Base-by-base conservation (phyloP, 2,329 filamentous ascomycete species). In the Alternaria triticimaculans region DNA sequence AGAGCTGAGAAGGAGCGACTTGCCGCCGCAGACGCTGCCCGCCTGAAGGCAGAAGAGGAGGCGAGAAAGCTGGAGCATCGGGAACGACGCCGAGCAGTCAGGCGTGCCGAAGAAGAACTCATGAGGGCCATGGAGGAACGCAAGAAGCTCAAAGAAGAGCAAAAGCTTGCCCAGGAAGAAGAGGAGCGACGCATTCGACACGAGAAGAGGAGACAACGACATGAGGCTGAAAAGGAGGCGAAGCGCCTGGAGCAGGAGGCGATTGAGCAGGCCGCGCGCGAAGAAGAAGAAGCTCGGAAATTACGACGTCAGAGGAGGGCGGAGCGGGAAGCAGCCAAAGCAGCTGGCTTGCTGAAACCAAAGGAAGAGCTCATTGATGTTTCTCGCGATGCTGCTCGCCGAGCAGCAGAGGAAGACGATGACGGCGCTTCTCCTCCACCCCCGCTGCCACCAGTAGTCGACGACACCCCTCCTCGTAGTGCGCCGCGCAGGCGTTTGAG, bases 151-250 rank as follows among this genome's bases (percentile, higher is more conserved):
- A 61, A 67, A 33, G 75, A 75, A 57, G 71, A 72, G 25, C 63
- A 70, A n/a, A 69, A 59, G 20, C 18, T 62, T 5, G 68, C 66
- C 3, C 69, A 61, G 54, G 73, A 76, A 44, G 76, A 73, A 21
- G 75, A 79, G 63, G 75, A 70, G 25, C 61, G 70, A 54, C 76
- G 70, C 12, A 60, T 74, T 6, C 65, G 76, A 49, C 75, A 74
- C 21, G 75, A 76, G 44, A 69, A 68, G 60, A 64, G 72, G 45
- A 65, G 74, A 15, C 65, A 65, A 25, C 62, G 60, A 12, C 67
- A 76, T 23, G 77, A 78, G 55, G 76, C 72, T 8, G 72, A 74
- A 55, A 73, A 69, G 37, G 72, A 74, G 28, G 63, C 67, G 10
- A 64, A 53, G 41, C 67, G 69, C 2, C 23, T 65, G 18, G 67